Base-by-base conservation (phyloP, 1,139 yeast genomes). In the Yamadazyma mexicana region DNA sequence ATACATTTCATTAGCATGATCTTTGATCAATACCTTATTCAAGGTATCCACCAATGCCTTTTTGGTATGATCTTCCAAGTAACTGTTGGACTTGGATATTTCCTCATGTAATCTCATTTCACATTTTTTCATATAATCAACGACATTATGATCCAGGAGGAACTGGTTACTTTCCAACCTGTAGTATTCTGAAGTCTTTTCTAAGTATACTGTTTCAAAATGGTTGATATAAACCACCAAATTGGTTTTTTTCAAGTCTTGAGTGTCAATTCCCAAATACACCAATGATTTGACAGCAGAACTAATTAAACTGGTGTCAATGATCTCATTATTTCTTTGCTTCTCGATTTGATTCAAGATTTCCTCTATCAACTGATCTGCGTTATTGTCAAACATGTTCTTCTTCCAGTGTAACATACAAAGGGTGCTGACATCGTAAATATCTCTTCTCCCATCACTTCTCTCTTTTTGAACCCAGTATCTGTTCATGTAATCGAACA, bases 401-500 rank as follows among this genome's bases (percentile, higher is more conserved):
- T 81, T 79, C 55, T 87, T 83, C 99, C 99, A 94, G 39, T 88
- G 83, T 48, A 89, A 75, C 44, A 92, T 69, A 40, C 96, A 85
- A 50, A 92, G 70, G 1, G 97, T 89, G 56, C 87, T 83, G 28
- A 94, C 95, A 61, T 94, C 98, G 60, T 83, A 88, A 36, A 92
- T 81, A 54, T 88, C 89, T 49, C 91, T 77, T 54, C 88, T 80
- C n/a, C 98, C 98, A 58, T 92, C 98, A 32, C 91, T 87, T 55
- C 98, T 77, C 62, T 92, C 98, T 58, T 95, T 89, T 55, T 86
- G 88, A 36, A 94, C 97, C 98, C 98, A 94, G 64, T 92, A 92
- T 48, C 98, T 78, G 62, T 94, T 94, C 78, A 94, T 82, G 62
- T 94, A 94, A 59, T 91, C 96, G 58, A 92, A 88, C 22, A 94